Base-by-base conservation (phyloP, 1,284 basidiomycete genomes). In the Singerocomus rubriflavus region DNA sequence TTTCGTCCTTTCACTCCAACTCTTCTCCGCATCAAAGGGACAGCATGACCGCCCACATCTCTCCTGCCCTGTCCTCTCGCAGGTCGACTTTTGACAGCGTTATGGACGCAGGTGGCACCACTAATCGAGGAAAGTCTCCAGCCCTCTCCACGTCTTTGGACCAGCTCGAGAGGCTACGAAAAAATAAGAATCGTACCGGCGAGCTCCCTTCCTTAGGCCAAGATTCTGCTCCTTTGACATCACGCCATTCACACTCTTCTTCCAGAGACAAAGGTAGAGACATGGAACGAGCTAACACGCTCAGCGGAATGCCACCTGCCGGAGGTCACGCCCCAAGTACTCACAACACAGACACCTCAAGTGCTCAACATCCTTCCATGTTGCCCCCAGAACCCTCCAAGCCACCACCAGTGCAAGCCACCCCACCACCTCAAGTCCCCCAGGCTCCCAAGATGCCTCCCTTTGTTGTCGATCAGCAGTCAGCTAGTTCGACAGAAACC, bases 71-170 rank as follows among this genome's bases (percentile, higher is more conserved):
- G 17, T 44, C 52, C 14, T 51, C 59, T 17, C 64, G 52, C 45
- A 55, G 39, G 45, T 48, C 57, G 29, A 54, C 53, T 7, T 34
- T 59, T 9, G 64, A 61, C 32, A 48, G 38, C 21, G 10, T 37
- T 11, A 36, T 47, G 42, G 54, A 53, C n/a, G 41, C 37, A 11
- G 12, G 38, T 16, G 46, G 50, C 48, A 35, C 48, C 27, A 36
- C 47, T 8, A 65, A 50, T 34, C 49, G 51, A 38, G 50, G 44
- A 17, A 53, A 51, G 44, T 67, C 65, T 2, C 67, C 67, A 25
- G 53, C 56, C 27, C 44, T 53, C 32, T 70, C 65, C 6, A 14
- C 52, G 7, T 43, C 50, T 27, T 68, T 67, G 31, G 65, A 68
- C 49, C 47, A 57, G 12, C 54, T 61, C 7, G 66, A 61, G 44